These are phyloP conservation scores for Juncus effusus DNA, from an alignment of 176 grass and related monocot species.

Conservation along the genomic window DNA sequence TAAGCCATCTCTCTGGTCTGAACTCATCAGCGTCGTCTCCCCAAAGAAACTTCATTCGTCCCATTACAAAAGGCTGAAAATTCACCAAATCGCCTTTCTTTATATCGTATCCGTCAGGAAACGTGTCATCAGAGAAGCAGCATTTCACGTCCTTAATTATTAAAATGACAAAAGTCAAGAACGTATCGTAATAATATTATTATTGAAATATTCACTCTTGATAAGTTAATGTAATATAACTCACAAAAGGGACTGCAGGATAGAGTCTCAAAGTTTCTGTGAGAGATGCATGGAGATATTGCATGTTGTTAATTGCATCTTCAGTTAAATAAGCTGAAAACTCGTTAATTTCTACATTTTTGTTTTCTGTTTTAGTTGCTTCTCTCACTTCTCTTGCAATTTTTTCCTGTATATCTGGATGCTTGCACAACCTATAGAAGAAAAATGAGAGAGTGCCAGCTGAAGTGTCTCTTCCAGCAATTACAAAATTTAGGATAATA, in stretches of 20 bases:
- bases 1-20: constrained; percentile 73
- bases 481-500: constrained; percentile 69
- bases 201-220: too few relatives aligned
- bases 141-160: constrained; percentile 48
- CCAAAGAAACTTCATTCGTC: constrained; percentile 81
- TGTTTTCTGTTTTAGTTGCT: constrained; percentile 18
- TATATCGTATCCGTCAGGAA: constrained; percentile 55
- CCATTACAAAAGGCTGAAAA: constrained; percentile 80
- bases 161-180: not conserved
- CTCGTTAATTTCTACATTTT: constrained; percentile 16
- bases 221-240: not conserved
- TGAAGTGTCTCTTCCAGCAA: constrained; percentile 68
- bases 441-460: constrained; percentile 62
- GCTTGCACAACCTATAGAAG: constrained; percentile 42
- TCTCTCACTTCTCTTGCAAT: constrained; percentile 37
- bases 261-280: constrained; percentile 69
- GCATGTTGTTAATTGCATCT: constrained; percentile 46
- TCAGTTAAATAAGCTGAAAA: constrained; percentile 37
- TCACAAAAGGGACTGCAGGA: constrained; percentile 58
- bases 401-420: constrained; percentile 40
- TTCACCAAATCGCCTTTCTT: constrained; percentile 65
- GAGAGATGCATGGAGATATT: constrained; percentile 70
- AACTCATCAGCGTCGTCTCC: constrained; percentile 65
- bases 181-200: not conserved
- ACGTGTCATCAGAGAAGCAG: constrained; percentile 62